A percentile compares a stretch with the other conserved stretches of the same genome.
These are phyloP conservation scores for Zasmidium cellare DNA, from an alignment of 2,329 filamentous ascomycete species.

Conservation along the genomic window DNA sequence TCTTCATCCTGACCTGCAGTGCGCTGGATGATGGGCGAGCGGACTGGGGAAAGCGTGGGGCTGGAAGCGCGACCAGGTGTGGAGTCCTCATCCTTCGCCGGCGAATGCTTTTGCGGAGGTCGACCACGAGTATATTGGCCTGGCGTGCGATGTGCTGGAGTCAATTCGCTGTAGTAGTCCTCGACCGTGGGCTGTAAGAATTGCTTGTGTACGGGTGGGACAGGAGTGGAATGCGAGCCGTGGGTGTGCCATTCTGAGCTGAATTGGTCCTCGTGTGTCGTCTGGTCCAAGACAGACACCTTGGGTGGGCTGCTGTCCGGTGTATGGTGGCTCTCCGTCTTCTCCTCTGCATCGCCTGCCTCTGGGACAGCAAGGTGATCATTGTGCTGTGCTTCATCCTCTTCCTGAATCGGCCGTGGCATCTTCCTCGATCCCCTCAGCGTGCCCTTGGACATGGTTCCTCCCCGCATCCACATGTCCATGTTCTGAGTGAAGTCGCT, in stretches of 20 bases:
- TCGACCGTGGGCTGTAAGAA: conserved; percentile 37
- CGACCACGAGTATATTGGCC: conserved; percentile 12
- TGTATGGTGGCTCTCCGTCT: conserved; percentile 29
- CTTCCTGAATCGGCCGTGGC: conserved; percentile 1
- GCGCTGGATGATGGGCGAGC: conserved; percentile 26
- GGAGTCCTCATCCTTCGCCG: conserved; percentile 14
- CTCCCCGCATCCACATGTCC: conserved; percentile 34
- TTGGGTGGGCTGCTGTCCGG: conserved; percentile 30
- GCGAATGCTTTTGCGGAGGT: conserved; percentile 2
- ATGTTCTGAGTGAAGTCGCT: conserved; percentile 40
- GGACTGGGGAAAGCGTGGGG: conserved; percentile 30
- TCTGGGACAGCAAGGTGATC: conserved; percentile 2
- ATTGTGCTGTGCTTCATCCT: neutral
- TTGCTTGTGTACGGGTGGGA: conserved; percentile 27
- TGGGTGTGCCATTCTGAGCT: conserved; percentile 34
- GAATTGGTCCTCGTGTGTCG: conserved; percentile 19
- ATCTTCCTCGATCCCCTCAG: conserved; percentile 10
- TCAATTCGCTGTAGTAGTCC: conserved; percentile 36
- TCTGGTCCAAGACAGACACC: conserved; percentile 14
- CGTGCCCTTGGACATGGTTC: conserved; percentile 16
- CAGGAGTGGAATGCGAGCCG: conserved; percentile 27
- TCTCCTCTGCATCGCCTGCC: conserved; percentile 14
- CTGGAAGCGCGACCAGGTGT: conserved; percentile 31
- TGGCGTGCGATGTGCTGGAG: conserved; percentile 25
- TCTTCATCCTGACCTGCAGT: conserved; percentile 5